phyloP scores from a whole-genome alignment of 257 asterid genomes.

The Rhazya stricta region DNA sequence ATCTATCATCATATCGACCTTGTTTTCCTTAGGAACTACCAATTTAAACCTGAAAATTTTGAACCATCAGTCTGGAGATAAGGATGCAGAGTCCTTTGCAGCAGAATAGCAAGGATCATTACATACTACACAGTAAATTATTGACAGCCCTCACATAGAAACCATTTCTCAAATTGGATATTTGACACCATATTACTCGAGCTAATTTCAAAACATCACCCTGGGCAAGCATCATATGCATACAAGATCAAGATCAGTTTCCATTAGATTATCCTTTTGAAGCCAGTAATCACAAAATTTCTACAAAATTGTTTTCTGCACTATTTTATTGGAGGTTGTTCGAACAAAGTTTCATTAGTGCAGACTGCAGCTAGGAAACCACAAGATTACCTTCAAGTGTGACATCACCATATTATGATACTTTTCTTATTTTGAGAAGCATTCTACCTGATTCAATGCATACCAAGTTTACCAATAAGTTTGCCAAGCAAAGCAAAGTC shows the following conservation, averaged over 20 bases:
- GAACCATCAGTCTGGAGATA: neutral
- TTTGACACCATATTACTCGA: no score
- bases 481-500: neutral
- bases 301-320: neutral
- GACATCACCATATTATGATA: neutral
- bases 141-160: neutral
- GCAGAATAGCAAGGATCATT: neutral
- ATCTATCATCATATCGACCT: neutral
- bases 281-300: neutral
- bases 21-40: neutral
- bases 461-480: neutral
- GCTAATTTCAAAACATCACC: neutral
- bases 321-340: neutral
- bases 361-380: neutral
- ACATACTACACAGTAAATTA: neutral
- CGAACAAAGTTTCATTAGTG: neutral
- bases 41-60: no score
- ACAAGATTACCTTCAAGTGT: neutral
- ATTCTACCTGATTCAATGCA: neutral
- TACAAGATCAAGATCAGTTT: neutral
- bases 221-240: neutral
- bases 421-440: neutral
- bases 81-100: neutral
- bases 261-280: neutral
- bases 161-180: neutral